Evolutionary conservation across 2,329 filamentous ascomycete genomes (phyloP), one percentile per base, ranked within the genome.

Genomic region (Sporothrix euskadiensis): DNA sequence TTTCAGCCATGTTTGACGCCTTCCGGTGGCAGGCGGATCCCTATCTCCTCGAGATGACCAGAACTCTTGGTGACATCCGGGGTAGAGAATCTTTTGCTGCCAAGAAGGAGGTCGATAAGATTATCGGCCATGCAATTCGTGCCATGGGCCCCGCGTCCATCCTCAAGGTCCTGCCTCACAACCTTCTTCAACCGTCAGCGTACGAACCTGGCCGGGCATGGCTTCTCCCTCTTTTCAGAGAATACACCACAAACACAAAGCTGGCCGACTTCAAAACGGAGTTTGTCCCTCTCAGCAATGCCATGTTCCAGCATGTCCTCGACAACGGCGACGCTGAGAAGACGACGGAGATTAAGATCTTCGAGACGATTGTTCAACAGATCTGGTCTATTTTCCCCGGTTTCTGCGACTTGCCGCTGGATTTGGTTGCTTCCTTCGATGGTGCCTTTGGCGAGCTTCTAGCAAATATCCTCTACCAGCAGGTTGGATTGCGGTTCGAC

Each of bases 271-370:
- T 99, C 86, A 91, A 90, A 77, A 84, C 86, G 3, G 94, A 97
- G 78, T 90, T 99, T 81, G 90, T 98, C 6, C 94, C 96, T 19
- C 85, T 99, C 32, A 98, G 95, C 80, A 92, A 97, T 80, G 84
- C 88, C 69, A 92, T 99, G 86, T 98, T 95, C 81, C 93, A 98
- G 80, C 90, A 89, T 76, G 92, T 98, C 5, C 84, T 97, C 65
- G 91, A 97, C 75, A 92, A 97, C 78, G 93, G 92, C 16, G 85
- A 88, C 30, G 90, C 89, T 16, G 92, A 95, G 79, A 98, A 97
- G 86, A 96, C 94, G 0, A 94, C 97, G 88, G 94, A 98, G 81
- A 88, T 96, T 80, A 99, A 99, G 85, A 97, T 99, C 74, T 99
- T 96, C 80, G 95, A 99, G 83, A 98, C 96, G 0, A 85, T 99